Percentiles rank a stretch among this genome's conserved stretches.
Conservation (phyloP, 2,329 filamentous ascomycete genomes). For the Chaetomium sp. region DNA sequence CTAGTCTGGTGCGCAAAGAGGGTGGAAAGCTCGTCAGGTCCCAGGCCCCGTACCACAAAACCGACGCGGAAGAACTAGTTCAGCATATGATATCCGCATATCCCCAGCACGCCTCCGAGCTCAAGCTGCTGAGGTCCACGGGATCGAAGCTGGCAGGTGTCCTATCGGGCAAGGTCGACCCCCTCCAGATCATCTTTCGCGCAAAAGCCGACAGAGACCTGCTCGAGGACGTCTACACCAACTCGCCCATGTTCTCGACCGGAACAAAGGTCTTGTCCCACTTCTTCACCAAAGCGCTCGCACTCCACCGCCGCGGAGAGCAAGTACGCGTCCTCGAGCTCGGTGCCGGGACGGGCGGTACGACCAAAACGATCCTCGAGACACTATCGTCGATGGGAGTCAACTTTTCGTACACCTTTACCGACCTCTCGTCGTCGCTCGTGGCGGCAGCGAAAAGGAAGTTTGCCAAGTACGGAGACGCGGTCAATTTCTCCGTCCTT, state of each 20-base stretch:
- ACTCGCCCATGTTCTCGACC: constrained; percentile 39
- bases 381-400: constrained; percentile 35
- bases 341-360: no score
- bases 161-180: constrained; percentile 41
- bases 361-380: constrained; percentile 37
- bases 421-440: no score
- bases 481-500: no score
- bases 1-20: no score
- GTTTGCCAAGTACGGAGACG: no score
- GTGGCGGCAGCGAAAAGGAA: no score
- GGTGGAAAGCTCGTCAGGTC: no score
- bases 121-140: constrained; percentile 36
- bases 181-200: constrained; percentile 45
- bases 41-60: no score
- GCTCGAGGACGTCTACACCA: constrained; percentile 38
- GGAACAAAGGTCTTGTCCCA: no score
- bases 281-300: no score
- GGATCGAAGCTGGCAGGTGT: constrained; percentile 38
- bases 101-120: constrained; percentile 19
- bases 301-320: constrained; percentile 45
- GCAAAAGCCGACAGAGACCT: constrained; percentile 40
- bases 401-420: no score
- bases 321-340: no score
- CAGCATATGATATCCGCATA: neutral
- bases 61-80: neutral